phyloP scores from a whole-genome alignment of 2,329 filamentous ascomycete genomes.

The Pseudocercospora cruenta region DNA sequence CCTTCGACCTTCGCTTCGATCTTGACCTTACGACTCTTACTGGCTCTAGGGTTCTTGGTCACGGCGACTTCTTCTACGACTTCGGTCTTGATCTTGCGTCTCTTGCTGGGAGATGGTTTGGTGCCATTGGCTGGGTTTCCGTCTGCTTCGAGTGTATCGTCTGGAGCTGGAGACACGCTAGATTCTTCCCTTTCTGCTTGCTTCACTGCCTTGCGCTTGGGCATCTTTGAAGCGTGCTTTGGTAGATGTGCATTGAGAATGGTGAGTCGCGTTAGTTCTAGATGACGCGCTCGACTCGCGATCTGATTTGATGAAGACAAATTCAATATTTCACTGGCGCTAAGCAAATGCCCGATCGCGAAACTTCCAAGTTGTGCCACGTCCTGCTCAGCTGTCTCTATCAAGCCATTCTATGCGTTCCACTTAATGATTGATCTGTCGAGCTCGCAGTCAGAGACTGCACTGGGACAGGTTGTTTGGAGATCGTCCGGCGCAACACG shows the following conservation, averaged over 20 bases:
- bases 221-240: conserved; percentile 22
- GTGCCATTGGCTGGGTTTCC: conserved; percentile 14
- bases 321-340: background rate
- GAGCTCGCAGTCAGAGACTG: no score
- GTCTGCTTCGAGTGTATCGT: conserved; percentile 20
- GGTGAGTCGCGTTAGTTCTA: background rate
- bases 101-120: conserved; percentile 24
- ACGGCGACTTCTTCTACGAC: background rate
- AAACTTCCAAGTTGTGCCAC: background rate
- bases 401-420: no score
- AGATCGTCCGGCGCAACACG: no score
- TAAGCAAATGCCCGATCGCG: background rate
- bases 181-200: conserved; percentile 20
- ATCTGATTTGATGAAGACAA: background rate
- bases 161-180: conserved; percentile 29
- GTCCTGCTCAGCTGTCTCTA: no score
- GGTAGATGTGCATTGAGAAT: background rate
- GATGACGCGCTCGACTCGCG: background rate
- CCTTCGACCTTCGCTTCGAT: conserved; percentile 15
- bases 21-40: conserved; percentile 3
- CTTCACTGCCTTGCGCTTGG: conserved; percentile 30
- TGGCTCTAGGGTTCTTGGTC: conserved; percentile 5
- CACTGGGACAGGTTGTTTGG: no score
- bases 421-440: no score
- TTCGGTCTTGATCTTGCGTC: conserved; percentile 27